These are phyloP conservation scores for Podospora comata DNA, from an alignment of 495 filamentous ascomycete species.

Conservation along the genomic window DNA sequence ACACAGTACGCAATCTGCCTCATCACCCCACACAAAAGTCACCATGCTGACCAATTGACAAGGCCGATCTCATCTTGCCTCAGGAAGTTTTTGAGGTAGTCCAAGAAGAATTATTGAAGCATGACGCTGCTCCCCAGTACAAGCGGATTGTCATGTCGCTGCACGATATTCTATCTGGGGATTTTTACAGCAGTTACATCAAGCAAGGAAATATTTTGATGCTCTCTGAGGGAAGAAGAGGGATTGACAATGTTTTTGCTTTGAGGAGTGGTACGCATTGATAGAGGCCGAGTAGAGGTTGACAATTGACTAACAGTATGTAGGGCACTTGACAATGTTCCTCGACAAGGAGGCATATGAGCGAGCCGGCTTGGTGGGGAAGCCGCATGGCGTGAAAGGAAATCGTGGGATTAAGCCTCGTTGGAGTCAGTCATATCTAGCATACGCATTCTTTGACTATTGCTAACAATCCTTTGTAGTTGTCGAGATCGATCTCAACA, in stretches of 20 bases:
- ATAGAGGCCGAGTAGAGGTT: neutral
- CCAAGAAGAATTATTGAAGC: slow-evolving; percentile 48
- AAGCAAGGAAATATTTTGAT: slow-evolving; percentile 89
- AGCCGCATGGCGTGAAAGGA: slow-evolving; percentile 58
- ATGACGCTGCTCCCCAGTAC: slow-evolving; percentile 51
- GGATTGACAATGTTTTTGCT: slow-evolving; percentile 76
- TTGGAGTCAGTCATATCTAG: slow-evolving; percentile 40
- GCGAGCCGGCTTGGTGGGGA: slow-evolving; percentile 75
- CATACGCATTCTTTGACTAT: too few species aligned
- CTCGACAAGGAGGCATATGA: slow-evolving; percentile 85
- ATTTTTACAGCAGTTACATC: slow-evolving; percentile 84
- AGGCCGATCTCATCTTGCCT: slow-evolving; percentile 76
- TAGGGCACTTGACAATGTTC: slow-evolving; percentile 70
- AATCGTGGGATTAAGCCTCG: slow-evolving; percentile 50
- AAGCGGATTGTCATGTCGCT: slow-evolving; percentile 72
- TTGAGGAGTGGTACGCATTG: slow-evolving; percentile 60
- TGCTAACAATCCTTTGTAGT: slow-evolving; percentile 44
- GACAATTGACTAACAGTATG: slow-evolving; percentile 14
- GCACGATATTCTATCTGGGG: slow-evolving; percentile 63
- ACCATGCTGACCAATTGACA: slow-evolving; percentile 9
- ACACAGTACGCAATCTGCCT: slow-evolving; percentile 54
- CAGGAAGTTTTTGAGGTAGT: slow-evolving; percentile 60
- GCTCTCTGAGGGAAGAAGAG: slow-evolving; percentile 80
- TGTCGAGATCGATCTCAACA: slow-evolving; percentile 76
- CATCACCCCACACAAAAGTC: neutral